Conservation (phyloP, 306 rosid species). For the Hylodesmum podocarpum region DNA sequence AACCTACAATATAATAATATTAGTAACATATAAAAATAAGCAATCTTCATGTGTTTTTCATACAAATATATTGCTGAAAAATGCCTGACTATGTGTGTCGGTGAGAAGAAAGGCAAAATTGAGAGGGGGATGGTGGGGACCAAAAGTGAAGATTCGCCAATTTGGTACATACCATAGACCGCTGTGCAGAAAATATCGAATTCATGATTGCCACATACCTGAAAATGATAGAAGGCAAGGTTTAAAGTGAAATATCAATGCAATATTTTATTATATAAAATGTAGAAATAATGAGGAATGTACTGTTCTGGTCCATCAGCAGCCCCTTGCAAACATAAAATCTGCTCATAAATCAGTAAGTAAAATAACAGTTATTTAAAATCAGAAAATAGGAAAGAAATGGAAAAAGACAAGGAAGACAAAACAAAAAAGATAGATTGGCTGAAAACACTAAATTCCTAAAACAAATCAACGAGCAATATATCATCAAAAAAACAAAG, state of each 20-base stretch:
- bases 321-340: constrained; percentile 88
- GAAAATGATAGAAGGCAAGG: constrained; percentile 37
- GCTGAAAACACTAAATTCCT: not conserved
- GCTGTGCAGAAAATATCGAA: constrained; percentile 94
- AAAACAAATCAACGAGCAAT: not conserved
- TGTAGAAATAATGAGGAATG: constrained; percentile 25
- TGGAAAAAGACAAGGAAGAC: not conserved
- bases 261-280: constrained; percentile 27
- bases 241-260: constrained; percentile 20
- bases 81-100: constrained; percentile 5
- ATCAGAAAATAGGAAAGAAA: not conserved
- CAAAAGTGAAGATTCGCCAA: constrained; percentile 2
- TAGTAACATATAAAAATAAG: constrained; percentile 3
- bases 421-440: not conserved
- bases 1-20: constrained; percentile 57
- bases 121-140: constrained; percentile 1
- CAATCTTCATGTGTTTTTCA: not conserved
- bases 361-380: constrained; percentile 16
- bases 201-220: constrained; percentile 98
- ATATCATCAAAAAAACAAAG: not conserved
- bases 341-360: constrained; percentile 59
- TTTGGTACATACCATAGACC: constrained; percentile 59
- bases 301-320: constrained; percentile 98
- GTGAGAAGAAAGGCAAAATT: constrained; percentile 6
- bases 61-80: not conserved